Evolutionary conservation across 2,329 filamentous ascomycete genomes (phyloP), one percentile per base, ranked within the genome.

Genomic region (Colletotrichum incanum): DNA sequence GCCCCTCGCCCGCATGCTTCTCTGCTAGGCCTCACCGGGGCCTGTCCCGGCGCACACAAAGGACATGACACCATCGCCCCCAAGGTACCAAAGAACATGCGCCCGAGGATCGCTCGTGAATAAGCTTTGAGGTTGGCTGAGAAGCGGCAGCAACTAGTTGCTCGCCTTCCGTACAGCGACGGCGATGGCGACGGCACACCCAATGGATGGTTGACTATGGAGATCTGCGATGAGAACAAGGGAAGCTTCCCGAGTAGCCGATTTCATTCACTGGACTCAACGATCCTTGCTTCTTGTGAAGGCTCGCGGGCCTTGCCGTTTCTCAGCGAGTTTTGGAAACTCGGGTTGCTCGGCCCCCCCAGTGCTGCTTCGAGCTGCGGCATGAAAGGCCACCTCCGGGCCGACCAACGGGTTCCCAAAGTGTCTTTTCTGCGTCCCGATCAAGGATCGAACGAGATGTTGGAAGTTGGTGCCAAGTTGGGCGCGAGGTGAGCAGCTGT

Each of bases 161-260:
- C n/a, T 1, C 62, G 31, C 63, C 45, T 56, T 50, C 47, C 67
- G 39, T 8, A 62, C 31, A 45, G 43, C 26, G 26, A 39, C 34
- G 26, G 54, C 37, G n/a, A 26, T n/a, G 63, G 49, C 39, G 41
- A 54, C 56, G 55, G 64, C 67, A 52, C 55, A 49, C 31, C 49
- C 49, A 41, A 55, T 56, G 23, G 61, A 52, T 47, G 63, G 47
- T 39, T 28, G 41, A 61, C 56, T 43, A 41, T 39, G 54, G 12
- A 23, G 47, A 7, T 23, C 23, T 52, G 61, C 50, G 31, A 54
- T 34, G 43, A 52, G 52, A 58, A 67, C 31, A 50, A 71, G 41
- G 34, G 23, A n/a, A 18, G 43, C 26, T 50, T 71, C 65, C 65
- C 68, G 65, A 50, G 58, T 58, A 71, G 43, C 68, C 68, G 65